phyloP scores from a whole-genome alignment of 345 rosid genomes.

The Linum usitatissimum region DNA sequence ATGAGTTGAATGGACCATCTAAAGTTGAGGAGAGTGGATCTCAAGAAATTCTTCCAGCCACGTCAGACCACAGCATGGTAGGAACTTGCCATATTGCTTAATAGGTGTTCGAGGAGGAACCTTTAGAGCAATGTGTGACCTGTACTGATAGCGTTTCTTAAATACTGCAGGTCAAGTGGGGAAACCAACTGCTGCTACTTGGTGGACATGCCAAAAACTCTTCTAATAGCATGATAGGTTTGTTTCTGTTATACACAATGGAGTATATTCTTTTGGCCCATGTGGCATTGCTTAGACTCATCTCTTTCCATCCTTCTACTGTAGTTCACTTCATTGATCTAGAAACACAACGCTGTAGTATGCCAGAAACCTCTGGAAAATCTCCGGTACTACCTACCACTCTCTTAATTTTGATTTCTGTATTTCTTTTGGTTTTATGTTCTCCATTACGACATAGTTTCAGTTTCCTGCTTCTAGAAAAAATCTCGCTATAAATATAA shows the following conservation, averaged over 20 bases:
- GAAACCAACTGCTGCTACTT: conserved; percentile 59
- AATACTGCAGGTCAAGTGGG: conserved; percentile 66
- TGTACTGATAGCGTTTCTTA: neutral
- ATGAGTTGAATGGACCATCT: conserved; percentile 25
- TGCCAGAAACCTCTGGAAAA: conserved; percentile 57
- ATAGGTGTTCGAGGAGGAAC: neutral
- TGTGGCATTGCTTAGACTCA: conserved; percentile 16
- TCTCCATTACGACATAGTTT: neutral
- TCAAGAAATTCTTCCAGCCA: conserved; percentile 53
- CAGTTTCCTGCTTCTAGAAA: too few species aligned
- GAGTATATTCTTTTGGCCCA: neutral
- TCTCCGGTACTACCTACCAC: conserved; percentile 46
- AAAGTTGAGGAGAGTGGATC: conserved; percentile 28
- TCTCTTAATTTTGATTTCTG: neutral
- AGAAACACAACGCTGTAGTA: conserved; percentile 48
- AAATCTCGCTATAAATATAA: too few species aligned
- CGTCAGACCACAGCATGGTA: conserved; percentile 78
- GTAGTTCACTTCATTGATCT: conserved; percentile 70
- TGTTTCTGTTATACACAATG: conserved; percentile 17
- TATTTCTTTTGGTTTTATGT: neutral
- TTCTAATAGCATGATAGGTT: conserved; percentile 56
- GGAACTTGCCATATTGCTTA: conserved; percentile 8
- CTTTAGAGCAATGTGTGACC: neutral
- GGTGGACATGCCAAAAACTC: conserved; percentile 74
- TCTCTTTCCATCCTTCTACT: conserved; percentile 14